Base-by-base conservation (phyloP, 768 basidiomycete genomes). In the Phylloporus arenicola region DNA sequence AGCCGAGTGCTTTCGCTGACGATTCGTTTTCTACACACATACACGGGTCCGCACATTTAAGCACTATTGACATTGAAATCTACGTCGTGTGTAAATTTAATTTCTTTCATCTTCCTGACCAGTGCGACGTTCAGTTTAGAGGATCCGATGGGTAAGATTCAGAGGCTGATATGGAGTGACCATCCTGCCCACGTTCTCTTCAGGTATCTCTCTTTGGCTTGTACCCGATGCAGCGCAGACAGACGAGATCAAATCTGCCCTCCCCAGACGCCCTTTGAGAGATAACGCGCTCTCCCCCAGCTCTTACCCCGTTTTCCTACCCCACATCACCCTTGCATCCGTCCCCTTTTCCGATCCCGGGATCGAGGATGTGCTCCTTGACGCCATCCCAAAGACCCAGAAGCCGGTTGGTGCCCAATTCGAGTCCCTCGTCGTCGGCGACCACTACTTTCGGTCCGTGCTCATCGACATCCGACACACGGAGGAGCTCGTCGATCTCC, bases 361-460 rank as follows among this genome's bases (percentile, higher is more conserved):
- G 14, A 41, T 40, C 34, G 20, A 29, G 0, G 39, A 50, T 7
- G 53, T 64, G 13, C 68, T 82, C 25, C 66, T 74, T 4, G 58
- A 68, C 1, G 68, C 76, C 6, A 55, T 83, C 16, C 72, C 77
- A 8, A 11, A 53, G 7, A 52, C 53, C 12, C 68, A 72, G 22
- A 54, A 50, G 5, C 57, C 68, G 8, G 54, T 86, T 30, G 58
- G 60, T 14, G 66, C 79, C 57, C 53, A 65, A 27, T 88, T 89
- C 63, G 60, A 70, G 50, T 72, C 76, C 1, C 70, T 89, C 42
- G 72, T 76, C 17, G 71, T 79, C 6, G 82, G 84, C 33, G 68
- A 74, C 33, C 78, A 80, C 57, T 90, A 83, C 68, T 88, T 80
- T 64, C 81, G 83, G 57, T 87, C 86, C 0, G 82, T 89, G 17